Conservation (phyloP, 2,329 filamentous ascomycete genomes). For the Allantophomopsis cytisporea region DNA sequence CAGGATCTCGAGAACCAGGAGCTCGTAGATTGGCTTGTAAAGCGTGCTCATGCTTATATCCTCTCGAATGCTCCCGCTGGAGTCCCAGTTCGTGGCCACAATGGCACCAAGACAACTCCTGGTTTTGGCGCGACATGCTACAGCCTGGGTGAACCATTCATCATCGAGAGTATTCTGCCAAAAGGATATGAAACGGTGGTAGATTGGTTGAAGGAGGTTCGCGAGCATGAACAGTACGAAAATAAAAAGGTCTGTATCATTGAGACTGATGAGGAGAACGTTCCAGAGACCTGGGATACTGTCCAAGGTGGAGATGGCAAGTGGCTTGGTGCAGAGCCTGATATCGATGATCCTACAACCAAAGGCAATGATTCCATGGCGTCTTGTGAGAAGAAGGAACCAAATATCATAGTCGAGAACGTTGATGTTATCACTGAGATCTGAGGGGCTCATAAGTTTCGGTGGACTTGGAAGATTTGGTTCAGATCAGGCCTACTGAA, state of each 20-base stretch:
- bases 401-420: background rate
- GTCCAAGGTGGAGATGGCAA: background rate
- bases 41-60: constrained; percentile 49
- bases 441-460: too few species aligned
- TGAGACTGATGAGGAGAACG: background rate
- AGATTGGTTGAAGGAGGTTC: constrained; percentile 45
- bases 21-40: constrained; percentile 34
- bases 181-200: constrained; percentile 38
- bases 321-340: too few species aligned
- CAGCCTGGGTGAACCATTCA: constrained; percentile 46
- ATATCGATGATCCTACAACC: background rate
- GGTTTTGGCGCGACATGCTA: constrained; percentile 51
- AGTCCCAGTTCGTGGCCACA: constrained; percentile 35
- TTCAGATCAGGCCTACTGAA: too few species aligned
- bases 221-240: constrained; percentile 24
- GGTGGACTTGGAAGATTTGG: too few species aligned
- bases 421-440: background rate
- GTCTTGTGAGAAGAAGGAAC: background rate
- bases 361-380: background rate
- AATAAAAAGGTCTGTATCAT: constrained; percentile 18
- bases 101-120: constrained; percentile 20
- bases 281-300: background rate
- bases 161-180: constrained; percentile 50
- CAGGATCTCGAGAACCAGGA: constrained; percentile 25
- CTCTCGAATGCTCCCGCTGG: constrained; percentile 36